These are phyloP conservation scores for Murraya paniculata DNA, from an alignment of 345 rosid species.

Conservation along the genomic window DNA sequence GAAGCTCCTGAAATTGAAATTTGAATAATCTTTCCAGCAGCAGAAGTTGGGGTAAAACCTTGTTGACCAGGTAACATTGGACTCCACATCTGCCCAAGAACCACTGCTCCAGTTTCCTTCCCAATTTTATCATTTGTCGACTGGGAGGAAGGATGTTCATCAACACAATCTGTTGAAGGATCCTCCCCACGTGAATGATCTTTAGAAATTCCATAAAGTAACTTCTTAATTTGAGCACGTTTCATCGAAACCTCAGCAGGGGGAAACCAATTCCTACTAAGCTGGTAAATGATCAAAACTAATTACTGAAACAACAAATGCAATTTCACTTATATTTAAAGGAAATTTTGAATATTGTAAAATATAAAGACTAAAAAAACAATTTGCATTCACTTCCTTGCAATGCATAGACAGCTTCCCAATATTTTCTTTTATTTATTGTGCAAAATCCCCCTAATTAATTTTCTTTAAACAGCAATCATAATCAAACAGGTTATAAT, in stretches of 20 bases:
- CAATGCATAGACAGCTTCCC: neutral
- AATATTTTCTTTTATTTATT: neutral
- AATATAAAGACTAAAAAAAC: neutral
- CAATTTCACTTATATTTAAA: neutral
- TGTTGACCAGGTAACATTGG: constrained; percentile 29
- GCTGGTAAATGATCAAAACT: constrained; percentile 43
- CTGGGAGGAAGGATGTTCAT: constrained; percentile 28
- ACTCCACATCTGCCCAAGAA: constrained; percentile 34
- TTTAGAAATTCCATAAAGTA: constrained; percentile 61
- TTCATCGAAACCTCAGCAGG: constrained; percentile 79
- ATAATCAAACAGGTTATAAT: neutral
- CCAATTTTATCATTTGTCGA: constrained; percentile 23
- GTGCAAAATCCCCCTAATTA: neutral
- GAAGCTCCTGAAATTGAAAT: constrained; percentile 29
- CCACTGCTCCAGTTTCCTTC: constrained; percentile 35
- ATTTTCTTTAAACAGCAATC: neutral
- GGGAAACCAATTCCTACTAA: constrained; percentile 74
- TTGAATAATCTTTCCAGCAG: constrained; percentile 35
- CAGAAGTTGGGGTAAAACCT: constrained; percentile 30
- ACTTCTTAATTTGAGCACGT: constrained; percentile 58
- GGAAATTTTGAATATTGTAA: neutral
- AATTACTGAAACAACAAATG: neutral
- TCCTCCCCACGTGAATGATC: constrained; percentile 29
- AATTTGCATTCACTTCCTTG: neutral
- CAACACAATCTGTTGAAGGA: constrained; percentile 29